Base-by-base conservation (phyloP, 257 asterid genomes). In the Eucommia ulmoides region DNA sequence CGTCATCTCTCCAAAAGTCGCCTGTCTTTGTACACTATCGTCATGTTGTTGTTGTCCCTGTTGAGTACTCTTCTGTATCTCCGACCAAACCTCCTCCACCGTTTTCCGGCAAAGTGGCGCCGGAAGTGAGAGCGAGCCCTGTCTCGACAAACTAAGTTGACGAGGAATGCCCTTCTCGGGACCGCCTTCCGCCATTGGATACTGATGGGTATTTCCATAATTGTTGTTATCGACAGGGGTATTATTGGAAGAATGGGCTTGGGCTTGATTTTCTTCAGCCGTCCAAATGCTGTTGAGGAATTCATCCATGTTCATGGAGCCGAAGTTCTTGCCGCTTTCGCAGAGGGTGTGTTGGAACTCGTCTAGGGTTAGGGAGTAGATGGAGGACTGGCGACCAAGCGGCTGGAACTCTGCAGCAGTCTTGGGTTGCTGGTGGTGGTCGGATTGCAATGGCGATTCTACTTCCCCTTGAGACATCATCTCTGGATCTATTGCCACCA, bases 301-400 rank as follows among this genome's bases (percentile, higher is more conserved):
- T 48, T 87, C 96, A 14, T 87, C 96, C 96, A 87, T 87, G 64
- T 83, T 88, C 94, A 88, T 83, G 0, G 97, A 88, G 11, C 94
- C 88, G 9, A 83, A 81, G 24, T 74, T 77, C 81, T 81, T 88
- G 49, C 93, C 94, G 1, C 73, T 61, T 25, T 74, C 94, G 15
- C 70, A 64, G 0, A 87, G 63, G 0, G 86, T 76, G 56, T 73
- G 71, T 45, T 88, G 97, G 46, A 88, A 81, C 58, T 83, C 94
- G 0, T 83, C 94, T 1, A 88, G 83, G 0, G 97, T 88, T 26
- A 83, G 94, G 0, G 93, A 83, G 62, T 88, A 88, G 11, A 88
- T 79, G 2, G 97, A 81, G 2, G 77, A 58, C 20, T 76, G 94
- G 14, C 80, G 55, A 16, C 91, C 91, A 0, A 80, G 65, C 0